These are phyloP conservation scores for Dictyostelium discoideum DNA, from an alignment of 78 protist species.

Conservation along the genomic window dicty_2.7 NC_007091.3:2037001-2037500, in stretches of 20 bases:
- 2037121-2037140: constrained; percentile 77
- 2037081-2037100: constrained; percentile 55
- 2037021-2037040: constrained; percentile 77
- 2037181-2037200: neutral
- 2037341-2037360: constrained; percentile 7
- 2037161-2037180: constrained; percentile 9
- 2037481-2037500: constrained; percentile 15
- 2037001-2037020: constrained; percentile 42
- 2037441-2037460: neutral
- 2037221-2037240: neutral
- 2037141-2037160: constrained; percentile 33
- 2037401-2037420: constrained; percentile 5
- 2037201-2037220: constrained; percentile 1
- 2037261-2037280: neutral
- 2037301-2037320: too few relatives aligned
- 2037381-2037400: neutral
- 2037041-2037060: neutral
- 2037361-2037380: neutral
- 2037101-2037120: constrained; percentile 67
- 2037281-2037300: neutral
- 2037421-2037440: neutral
- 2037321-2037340: neutral
- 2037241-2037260: neutral
- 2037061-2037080: constrained; percentile 58
- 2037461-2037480: neutral